Evolutionary conservation across 2,329 filamentous ascomycete species (phyloP), one percentile per base, ranked within the genome.

Genomic region (Verticillium klebahnii): DNA sequence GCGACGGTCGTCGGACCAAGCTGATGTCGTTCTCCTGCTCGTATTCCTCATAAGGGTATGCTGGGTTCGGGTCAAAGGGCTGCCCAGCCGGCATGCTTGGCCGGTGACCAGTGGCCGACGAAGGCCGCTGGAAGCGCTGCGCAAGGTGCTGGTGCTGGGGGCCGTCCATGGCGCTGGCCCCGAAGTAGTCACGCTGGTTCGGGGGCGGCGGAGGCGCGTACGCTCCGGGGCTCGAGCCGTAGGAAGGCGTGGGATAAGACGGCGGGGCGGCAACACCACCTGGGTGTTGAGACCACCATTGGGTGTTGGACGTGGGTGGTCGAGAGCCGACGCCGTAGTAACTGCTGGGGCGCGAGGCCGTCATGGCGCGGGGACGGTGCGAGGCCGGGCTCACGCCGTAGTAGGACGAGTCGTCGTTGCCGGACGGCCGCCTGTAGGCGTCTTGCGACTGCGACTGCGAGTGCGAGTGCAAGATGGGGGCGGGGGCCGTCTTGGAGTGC

Each of bases 101-200:
- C 59, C 62, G 74, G 61, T 72, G 78, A 14, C 75, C 78, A 71
- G 80, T 78, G 55, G 74, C 74, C 11, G 77, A 77, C 9, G 74
- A 71, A 8, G 76, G 74, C 57, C 75, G 70, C 32, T 61, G 73
- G 58, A 77, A 77, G 2, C 75, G 73, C 36, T 68, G 69, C 57
- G 69, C 70, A 57, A 76, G 64, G 55, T 72, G 72, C 23, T 69
- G 70, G 14, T 70, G 69, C 15, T 72, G 68, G 19, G 66, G 64
- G 34, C 67, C 67, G 19, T 62, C 64, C 66, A 71, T 65, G 54
- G 55, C 55, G 23, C 31, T 61, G 56, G n/a, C 61, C 50, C 14
- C 50, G 23, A 66, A 66, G 61, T 66, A 66, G 23, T 66, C 64
- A 15, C 15, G 45, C 17, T 58, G 52, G 32, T 56, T 55, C 29